These are phyloP conservation scores for Thalassiosira mediterranea DNA, from an alignment of 352 stramenopile genomes.

Conservation along the genomic window DNA sequence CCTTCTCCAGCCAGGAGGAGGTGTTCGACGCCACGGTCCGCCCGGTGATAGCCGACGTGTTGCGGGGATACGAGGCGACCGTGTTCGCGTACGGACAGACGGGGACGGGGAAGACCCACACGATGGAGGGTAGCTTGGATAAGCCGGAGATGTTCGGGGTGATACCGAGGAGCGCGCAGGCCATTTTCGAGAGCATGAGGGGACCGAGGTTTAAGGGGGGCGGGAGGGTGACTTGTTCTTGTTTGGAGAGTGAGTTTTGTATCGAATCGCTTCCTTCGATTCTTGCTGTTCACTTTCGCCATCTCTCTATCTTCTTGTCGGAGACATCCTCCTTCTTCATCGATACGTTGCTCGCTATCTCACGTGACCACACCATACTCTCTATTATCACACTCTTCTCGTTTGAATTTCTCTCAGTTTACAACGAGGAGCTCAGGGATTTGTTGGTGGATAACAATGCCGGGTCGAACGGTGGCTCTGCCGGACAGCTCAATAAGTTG, in stretches of 20 bases:
- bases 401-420: conserved; percentile 78
- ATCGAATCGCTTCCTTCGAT: too few relatives aligned
- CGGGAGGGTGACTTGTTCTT: conserved; percentile 94
- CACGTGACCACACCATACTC: too few relatives aligned
- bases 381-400: neutral
- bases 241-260: conserved; percentile 88
- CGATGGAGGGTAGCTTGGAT: conserved; percentile 86
- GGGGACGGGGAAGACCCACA: conserved; percentile 77
- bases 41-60: conserved; percentile 94
- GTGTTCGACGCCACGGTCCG: conserved; percentile 91
- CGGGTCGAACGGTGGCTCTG: neutral
- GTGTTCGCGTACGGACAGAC: conserved; percentile 63
- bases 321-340: too few relatives aligned
- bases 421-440: conserved; percentile 98
- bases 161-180: conserved; percentile 91
- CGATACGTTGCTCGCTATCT: too few relatives aligned
- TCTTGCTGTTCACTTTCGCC: too few relatives aligned
- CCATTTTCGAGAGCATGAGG: conserved; percentile 95
- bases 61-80: conserved; percentile 76
- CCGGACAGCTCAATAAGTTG: conserved; percentile 44
- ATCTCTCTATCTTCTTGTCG: too few relatives aligned
- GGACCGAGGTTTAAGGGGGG: conserved; percentile 84
- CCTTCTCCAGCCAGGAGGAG: conserved; percentile 96
- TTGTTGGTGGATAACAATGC: conserved; percentile 86
- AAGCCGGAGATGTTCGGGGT: conserved; percentile 90